Evolutionary conservation across 495 filamentous ascomycete species (phyloP).

Genomic region (Aspergillus asperescens): DNA sequence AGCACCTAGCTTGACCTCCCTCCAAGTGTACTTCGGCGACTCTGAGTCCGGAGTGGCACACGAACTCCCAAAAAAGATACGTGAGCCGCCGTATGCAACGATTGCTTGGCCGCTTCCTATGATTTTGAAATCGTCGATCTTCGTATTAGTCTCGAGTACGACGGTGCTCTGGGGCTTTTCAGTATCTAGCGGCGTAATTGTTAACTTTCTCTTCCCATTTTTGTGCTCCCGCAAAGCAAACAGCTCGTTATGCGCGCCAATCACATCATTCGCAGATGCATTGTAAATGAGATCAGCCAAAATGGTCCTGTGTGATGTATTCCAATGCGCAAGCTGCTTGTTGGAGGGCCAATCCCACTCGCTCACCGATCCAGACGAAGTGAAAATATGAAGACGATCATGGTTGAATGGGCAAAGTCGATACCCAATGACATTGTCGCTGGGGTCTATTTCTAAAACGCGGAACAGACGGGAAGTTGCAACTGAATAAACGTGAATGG

Average conservation of each 20-base stretch:
- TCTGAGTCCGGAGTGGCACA: conserved; percentile 10
- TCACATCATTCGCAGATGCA: neutral
- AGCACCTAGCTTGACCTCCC: conserved; percentile 38
- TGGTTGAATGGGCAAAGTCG: conserved; percentile 52
- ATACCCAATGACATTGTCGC: conserved; percentile 45
- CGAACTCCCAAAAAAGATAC: conserved; percentile 33
- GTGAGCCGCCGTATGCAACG: conserved; percentile 32
- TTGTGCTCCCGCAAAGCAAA: conserved; percentile 24
- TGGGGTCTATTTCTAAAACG: conserved; percentile 39
- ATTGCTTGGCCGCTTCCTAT: conserved; percentile 29
- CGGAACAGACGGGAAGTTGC: conserved; percentile 72
- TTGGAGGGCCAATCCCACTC: conserved; percentile 73
- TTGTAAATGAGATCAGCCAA: conserved; percentile 20
- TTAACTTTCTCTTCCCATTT: conserved; percentile 31
- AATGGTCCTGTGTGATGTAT: conserved; percentile 25
- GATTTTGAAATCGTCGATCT: conserved; percentile 31
- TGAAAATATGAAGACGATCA: conserved; percentile 65
- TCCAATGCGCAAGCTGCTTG: conserved; percentile 43
- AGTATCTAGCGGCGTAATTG: conserved; percentile 19
- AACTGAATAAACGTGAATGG: conserved; percentile 76
- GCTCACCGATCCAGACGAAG: conserved; percentile 58
- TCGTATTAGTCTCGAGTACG: conserved; percentile 27
- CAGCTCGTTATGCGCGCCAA: conserved; percentile 8
- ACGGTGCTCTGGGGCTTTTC: conserved; percentile 22
- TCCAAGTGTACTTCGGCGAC: conserved; percentile 45